Evolutionary conservation across 371 early-diverging fungal species (phyloP).

Genomic region (Lichtheimia corymbifera): DNA sequence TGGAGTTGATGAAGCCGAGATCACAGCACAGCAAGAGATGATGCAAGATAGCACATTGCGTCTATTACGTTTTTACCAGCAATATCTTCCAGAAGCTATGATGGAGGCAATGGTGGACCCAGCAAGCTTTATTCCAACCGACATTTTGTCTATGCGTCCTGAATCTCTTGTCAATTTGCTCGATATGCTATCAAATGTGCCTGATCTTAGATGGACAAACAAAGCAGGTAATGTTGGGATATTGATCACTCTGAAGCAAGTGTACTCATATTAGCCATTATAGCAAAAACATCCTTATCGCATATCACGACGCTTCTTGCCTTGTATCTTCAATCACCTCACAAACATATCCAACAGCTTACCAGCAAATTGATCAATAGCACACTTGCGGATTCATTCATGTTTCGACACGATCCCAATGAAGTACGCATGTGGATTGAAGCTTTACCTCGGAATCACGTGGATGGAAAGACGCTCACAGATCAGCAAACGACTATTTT

Average conservation of each 20-base stretch:
- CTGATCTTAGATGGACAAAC: slow-evolving; percentile 71
- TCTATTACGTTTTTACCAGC: slow-evolving; percentile 70
- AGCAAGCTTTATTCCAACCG: slow-evolving; percentile 72
- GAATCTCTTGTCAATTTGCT: slow-evolving; percentile 62
- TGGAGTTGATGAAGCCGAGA: slow-evolving; percentile 24
- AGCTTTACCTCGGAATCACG: slow-evolving; percentile 44
- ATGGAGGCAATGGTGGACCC: slow-evolving; percentile 74
- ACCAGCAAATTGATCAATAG: slow-evolving; percentile 51
- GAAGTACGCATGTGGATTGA: slow-evolving; percentile 68
- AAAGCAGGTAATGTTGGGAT: slow-evolving; percentile 42
- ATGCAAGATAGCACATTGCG: slow-evolving; percentile 57
- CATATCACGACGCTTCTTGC: slow-evolving; percentile 62
- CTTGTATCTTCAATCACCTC: slow-evolving; percentile 56
- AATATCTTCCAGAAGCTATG: slow-evolving; percentile 64
- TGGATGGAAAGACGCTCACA: slow-evolving; percentile 12
- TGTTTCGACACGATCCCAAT: slow-evolving; percentile 65
- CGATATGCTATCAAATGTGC: slow-evolving; percentile 58
- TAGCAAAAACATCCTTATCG: slow-evolving; percentile 53
- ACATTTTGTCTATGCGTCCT: slow-evolving; percentile 56
- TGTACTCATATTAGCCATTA: not conserved
- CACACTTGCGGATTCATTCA: slow-evolving; percentile 59
- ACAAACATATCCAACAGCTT: slow-evolving; percentile 49
- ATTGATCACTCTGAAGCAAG: not conserved
- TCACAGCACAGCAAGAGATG: slow-evolving; percentile 44
- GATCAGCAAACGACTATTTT: slow-evolving; percentile 47